A percentile compares a stretch with the other conserved stretches of the same genome.
Evolutionary conservation across 2,329 filamentous ascomycete genomes (phyloP).

Genomic region (Neoascochyta sp.): DNA sequence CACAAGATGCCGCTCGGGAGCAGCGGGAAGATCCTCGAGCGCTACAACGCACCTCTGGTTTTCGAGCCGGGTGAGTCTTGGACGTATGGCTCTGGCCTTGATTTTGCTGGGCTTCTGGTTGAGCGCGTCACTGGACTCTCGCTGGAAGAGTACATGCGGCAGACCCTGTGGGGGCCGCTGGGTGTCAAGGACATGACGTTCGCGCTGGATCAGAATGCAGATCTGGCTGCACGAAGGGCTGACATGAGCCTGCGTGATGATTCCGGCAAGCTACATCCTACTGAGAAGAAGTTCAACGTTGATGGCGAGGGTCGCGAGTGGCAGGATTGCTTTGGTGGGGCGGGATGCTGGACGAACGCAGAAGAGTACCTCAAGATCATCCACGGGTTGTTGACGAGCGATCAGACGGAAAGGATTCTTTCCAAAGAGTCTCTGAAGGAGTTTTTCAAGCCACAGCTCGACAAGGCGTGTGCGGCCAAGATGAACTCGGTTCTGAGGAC

Average conservation of each 20-base stretch:
- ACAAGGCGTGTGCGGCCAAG: slow-evolving; percentile 5
- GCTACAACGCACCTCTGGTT: slow-evolving; percentile 16
- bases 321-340: slow-evolving; percentile 24
- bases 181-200: slow-evolving; percentile 53
- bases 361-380: slow-evolving; percentile 34
- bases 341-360: slow-evolving; percentile 16
- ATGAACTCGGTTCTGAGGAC: slow-evolving; percentile 38
- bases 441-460: slow-evolving; percentile 34
- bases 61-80: slow-evolving; percentile 49
- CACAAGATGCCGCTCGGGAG: slow-evolving; percentile 23
- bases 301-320: slow-evolving; percentile 15
- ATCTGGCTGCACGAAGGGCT: slow-evolving; percentile 20
- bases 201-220: slow-evolving; percentile 38
- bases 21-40: slow-evolving; percentile 3
- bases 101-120: slow-evolving; percentile 49
- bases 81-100: slow-evolving; percentile 48
- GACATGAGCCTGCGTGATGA: slow-evolving; percentile 25
- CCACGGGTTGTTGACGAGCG: slow-evolving; percentile 19
- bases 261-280: slow-evolving; percentile 10
- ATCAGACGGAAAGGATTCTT: slow-evolving; percentile 25
- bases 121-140: slow-evolving; percentile 46
- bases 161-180: slow-evolving; percentile 46
- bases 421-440: slow-evolving; percentile 22
- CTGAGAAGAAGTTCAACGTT: slow-evolving; percentile 2
- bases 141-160: slow-evolving; percentile 59